phyloP scores from a whole-genome alignment of 805 yeast species.

The Schwanniomyces yamadae region DNA sequence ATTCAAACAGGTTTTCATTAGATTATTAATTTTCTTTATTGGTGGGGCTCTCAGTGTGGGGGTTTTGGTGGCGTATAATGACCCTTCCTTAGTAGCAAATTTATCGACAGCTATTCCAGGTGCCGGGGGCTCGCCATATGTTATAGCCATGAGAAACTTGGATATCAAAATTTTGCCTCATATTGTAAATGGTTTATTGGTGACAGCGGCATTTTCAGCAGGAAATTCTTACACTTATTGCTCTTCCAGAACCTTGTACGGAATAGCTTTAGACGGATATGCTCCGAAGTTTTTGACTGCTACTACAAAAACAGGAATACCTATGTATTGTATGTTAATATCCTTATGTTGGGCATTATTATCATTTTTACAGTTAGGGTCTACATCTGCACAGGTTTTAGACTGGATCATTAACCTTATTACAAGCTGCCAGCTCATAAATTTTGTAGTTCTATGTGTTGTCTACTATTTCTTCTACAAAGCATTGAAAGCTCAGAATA shows the following conservation, averaged over 20 bases:
- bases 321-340: constrained; percentile 43
- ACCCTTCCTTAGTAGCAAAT: constrained; percentile 57
- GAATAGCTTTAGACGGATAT: constrained; percentile 45
- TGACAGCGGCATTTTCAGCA: constrained; percentile 47
- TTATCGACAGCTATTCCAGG: constrained; percentile 62
- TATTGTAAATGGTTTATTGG: constrained; percentile 43
- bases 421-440: constrained; percentile 31
- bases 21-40: constrained; percentile 66
- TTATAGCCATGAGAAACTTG: constrained; percentile 50
- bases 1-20: constrained; percentile 67
- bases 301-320: constrained; percentile 48
- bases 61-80: constrained; percentile 68
- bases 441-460: constrained; percentile 33
- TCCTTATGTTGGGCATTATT: constrained; percentile 56
- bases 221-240: constrained; percentile 50
- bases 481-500: constrained; percentile 48
- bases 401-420: constrained; percentile 34
- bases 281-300: constrained; percentile 45
- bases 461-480: constrained; percentile 61
- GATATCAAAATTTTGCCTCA: constrained; percentile 43
- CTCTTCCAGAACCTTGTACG: constrained; percentile 47
- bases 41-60: constrained; percentile 81
- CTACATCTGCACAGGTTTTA: constrained; percentile 26
- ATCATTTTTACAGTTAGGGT: constrained; percentile 59
- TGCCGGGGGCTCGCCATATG: constrained; percentile 55